Conservation (phyloP, 345 rosid species). For the Passiflora organensis region DNA sequence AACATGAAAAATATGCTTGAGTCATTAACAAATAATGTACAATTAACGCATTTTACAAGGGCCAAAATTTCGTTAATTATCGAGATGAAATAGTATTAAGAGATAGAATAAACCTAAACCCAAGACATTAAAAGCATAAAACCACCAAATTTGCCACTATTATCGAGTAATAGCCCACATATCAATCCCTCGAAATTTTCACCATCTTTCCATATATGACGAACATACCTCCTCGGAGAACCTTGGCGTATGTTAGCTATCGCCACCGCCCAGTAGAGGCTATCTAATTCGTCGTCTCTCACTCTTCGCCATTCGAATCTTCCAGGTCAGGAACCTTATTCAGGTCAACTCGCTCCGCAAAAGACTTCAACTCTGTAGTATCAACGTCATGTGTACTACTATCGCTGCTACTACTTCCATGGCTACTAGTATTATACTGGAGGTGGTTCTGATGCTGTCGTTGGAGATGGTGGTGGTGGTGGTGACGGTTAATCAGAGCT, state of each 20-base stretch:
- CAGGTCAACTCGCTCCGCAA: conserved; percentile 71
- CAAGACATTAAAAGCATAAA: background rate
- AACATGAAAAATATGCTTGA: no score
- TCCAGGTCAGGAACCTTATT: conserved; percentile 95
- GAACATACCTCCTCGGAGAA: conserved; percentile 19
- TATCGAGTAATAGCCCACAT: conserved; percentile 5
- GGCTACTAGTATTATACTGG: conserved; percentile 12
- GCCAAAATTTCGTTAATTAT: conserved; percentile 22
- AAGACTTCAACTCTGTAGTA: conserved; percentile 34
- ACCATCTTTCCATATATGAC: conserved; percentile 5
- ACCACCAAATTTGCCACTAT: background rate
- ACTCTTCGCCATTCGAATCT: conserved; percentile 61
- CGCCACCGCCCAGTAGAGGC: background rate
- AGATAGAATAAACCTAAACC: background rate
- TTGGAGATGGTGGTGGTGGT: conserved; percentile 20
- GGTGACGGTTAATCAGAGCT: conserved; percentile 34
- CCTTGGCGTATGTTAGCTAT: conserved; percentile 21
- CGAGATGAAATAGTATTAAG: background rate
- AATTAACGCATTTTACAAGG: conserved; percentile 19
- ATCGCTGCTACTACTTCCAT: conserved; percentile 5
- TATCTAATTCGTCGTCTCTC: conserved; percentile 23
- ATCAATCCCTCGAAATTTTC: background rate
- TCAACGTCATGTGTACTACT: conserved; percentile 10
- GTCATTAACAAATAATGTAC: conserved; percentile 8
- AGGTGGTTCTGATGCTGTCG: conserved; percentile 31